phyloP scores from a whole-genome alignment of 192 early-diverging fungal species.

The Backusella australiensis region DNA sequence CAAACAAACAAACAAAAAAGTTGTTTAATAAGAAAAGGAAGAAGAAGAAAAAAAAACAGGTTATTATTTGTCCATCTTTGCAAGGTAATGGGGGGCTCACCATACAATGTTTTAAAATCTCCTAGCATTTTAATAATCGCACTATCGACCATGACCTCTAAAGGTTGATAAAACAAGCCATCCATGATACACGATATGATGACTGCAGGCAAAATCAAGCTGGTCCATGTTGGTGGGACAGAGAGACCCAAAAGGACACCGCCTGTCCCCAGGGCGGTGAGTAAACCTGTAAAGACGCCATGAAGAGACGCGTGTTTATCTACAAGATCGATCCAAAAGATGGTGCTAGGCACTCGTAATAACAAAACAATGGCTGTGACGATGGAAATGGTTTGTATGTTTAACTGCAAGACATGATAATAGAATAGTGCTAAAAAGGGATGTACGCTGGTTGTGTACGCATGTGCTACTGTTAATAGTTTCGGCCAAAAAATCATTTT shows the following conservation, averaged over 20 bases:
- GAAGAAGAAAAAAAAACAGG: background rate
- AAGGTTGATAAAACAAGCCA: conserved; percentile 19
- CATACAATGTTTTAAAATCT: conserved; percentile 28
- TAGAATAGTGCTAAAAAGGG: conserved; percentile 20
- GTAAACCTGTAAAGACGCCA: conserved; percentile 16
- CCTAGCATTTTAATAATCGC: conserved; percentile 26
- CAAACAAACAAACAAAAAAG: background rate
- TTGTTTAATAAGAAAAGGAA: background rate
- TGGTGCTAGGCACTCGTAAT: background rate
- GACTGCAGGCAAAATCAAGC: background rate
- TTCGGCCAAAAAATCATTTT: conserved; percentile 22
- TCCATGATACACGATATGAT: conserved; percentile 23
- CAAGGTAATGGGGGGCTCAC: background rate
- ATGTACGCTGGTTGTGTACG: conserved; percentile 12
- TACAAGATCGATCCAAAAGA: conserved; percentile 15
- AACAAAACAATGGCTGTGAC: background rate
- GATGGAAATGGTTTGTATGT: background rate
- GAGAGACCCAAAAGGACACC: conserved; percentile 13
- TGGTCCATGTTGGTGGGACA: conserved; percentile 16
- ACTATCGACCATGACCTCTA: conserved; percentile 20
- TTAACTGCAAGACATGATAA: conserved; percentile 9
- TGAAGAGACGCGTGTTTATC: conserved; percentile 12
- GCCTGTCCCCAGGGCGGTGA: conserved; percentile 16
- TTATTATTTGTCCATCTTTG: background rate
- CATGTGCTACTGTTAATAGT: conserved; percentile 19